A percentile compares a stretch with the other conserved stretches of the same genome.
These are phyloP conservation scores for Trametes cingulata DNA, from an alignment of 768 basidiomycete species.

Conservation along the genomic window DNA sequence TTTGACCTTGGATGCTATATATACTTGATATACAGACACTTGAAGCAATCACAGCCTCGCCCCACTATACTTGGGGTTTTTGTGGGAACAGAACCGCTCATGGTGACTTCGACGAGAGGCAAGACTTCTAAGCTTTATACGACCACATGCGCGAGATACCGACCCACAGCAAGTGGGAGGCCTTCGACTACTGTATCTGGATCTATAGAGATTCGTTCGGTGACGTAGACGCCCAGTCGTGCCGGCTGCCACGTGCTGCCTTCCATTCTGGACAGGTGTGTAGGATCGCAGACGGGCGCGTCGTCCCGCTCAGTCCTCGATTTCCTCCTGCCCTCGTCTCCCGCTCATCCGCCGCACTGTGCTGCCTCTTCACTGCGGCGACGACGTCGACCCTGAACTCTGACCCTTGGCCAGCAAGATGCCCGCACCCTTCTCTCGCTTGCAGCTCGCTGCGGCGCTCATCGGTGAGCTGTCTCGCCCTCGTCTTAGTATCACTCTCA, in stretches of 20 bases:
- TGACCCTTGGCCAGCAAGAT: not conserved
- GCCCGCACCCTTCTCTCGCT: slow-evolving; percentile 65
- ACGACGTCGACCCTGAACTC: not conserved
- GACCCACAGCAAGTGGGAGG: no score
- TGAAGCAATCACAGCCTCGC: no score
- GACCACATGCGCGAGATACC: no score
- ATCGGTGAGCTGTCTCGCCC: slow-evolving; percentile 53
- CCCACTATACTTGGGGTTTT: no score
- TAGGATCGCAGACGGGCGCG: slow-evolving; percentile 9
- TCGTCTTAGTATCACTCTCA: not conserved
- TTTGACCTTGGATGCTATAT: no score
- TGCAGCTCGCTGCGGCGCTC: slow-evolving; percentile 85
- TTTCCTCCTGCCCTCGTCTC: not conserved
- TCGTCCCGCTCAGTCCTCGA: slow-evolving; percentile 9
- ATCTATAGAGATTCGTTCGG: not conserved
- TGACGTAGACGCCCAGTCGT: not conserved
- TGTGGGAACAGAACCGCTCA: no score
- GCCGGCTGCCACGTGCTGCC: slow-evolving; percentile 1
- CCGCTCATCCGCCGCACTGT: not conserved
- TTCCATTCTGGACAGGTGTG: slow-evolving; percentile 10
- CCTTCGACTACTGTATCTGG: no score
- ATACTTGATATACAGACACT: no score
- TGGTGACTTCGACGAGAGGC: no score
- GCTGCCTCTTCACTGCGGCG: not conserved
- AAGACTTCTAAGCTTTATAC: no score